Base-by-base conservation (phyloP, 164 flowering plant species). In the Euptelea pleiosperma region DNA sequence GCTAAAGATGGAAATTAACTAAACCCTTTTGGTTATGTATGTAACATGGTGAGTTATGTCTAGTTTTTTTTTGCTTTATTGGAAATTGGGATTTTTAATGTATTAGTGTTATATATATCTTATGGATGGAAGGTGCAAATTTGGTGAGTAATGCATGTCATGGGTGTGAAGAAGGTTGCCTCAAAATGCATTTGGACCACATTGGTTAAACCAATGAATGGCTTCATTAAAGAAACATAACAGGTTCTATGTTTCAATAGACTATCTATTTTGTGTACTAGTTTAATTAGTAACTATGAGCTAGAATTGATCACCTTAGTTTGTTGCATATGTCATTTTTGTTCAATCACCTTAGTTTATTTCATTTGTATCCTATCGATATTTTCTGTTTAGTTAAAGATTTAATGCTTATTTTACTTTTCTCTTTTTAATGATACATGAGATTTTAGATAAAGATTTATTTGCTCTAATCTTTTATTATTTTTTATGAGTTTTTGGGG, bases 111-210 rank as follows among this genome's bases (percentile, higher is more conserved):
- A 63, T 63, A 36, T 48, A 68, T 60, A 67, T 67, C 41, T 70
- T 64, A n/a, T n/a, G n/a, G n/a, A 48, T 67, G 67, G 54, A 57
- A 63, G 43, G 25, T 50, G 66, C 57, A 52, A 58, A 46, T 43
- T 53, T 36, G 33, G 43, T 35, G 7, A 53, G 59, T 36, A 48
- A 39, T 50, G 48, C n/a, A n/a, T n/a, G n/a, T n/a, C n/a, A n/a
- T 64, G 57, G 59, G 47, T 48, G 48, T 53, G 55, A 48, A 48
- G 33, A 24, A 50, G 61, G 64, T 52, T 78, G 57, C 79, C 67
- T 42, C 30, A 63, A 70, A 70, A 29, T 73, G 70, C 72, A 78
- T 45, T 37, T 52, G 60, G 70, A 70, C 77, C 71, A 73, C 61
- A 74, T 68, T 57, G 68, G 59, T 62, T 53, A 4, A 62, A 42